Conservation (phyloP, 1,139 yeast species). For the Taphrina wiesneri region DNA sequence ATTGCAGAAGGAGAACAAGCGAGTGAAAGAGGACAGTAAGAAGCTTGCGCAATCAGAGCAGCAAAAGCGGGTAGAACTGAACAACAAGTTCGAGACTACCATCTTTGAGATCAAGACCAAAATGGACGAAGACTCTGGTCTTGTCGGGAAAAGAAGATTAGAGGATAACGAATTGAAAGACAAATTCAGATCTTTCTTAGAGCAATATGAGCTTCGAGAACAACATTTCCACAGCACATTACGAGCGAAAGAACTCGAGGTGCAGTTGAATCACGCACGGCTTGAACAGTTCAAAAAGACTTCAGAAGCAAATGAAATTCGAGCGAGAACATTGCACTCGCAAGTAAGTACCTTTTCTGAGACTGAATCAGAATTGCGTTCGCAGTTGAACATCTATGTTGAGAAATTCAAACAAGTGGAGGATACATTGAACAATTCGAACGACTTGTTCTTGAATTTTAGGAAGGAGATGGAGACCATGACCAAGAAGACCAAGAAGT, state of each 20-base stretch:
- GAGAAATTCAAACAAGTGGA: conserved; percentile 41
- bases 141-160: conserved; percentile 17
- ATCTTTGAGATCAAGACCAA: conserved; percentile 36
- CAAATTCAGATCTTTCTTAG: conserved; percentile 39
- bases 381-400: conserved; percentile 40
- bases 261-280: conserved; percentile 39
- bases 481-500: conserved; percentile 40
- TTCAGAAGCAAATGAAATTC: conserved; percentile 37
- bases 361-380: conserved; percentile 39
- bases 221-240: conserved; percentile 36
- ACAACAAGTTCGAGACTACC: conserved; percentile 35
- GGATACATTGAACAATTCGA: conserved; percentile 39
- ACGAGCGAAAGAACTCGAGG: conserved; percentile 39
- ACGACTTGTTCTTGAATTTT: conserved; percentile 39
- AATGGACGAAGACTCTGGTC: conserved; percentile 32
- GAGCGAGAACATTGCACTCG: conserved; percentile 36
- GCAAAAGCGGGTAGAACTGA: conserved; percentile 36
- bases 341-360: conserved; percentile 39
- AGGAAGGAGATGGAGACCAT: conserved; percentile 41
- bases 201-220: conserved; percentile 41
- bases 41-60: conserved; percentile 34
- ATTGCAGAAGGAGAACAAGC: conserved; percentile 39
- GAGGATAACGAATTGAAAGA: conserved; percentile 36
- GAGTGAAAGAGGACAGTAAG: conserved; percentile 38
- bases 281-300: conserved; percentile 36